Evolutionary conservation across 768 basidiomycete genomes (phyloP), one percentile per base, ranked within the genome.

Genomic region (Hygrocybe punicea): DNA sequence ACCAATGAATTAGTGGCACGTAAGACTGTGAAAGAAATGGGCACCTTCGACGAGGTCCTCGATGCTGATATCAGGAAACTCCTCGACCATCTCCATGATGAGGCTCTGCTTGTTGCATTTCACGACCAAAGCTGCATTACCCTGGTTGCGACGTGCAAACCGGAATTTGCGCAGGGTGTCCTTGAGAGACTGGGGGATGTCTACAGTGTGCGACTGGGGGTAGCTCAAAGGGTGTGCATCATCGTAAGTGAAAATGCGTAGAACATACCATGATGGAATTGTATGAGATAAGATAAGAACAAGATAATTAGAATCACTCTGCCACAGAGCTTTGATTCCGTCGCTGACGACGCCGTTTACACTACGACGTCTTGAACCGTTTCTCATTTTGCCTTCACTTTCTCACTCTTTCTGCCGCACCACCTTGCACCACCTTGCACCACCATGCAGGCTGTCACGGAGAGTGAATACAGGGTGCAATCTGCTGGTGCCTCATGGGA

Each of bases 1-100:
- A 56, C 44, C 25, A 37, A 24, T 17, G 53, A 47, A 14, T 55
- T 56, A 19, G 24, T 50, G 16, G 13, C n/a, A 25, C 8, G 24
- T 13, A 19, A 45, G 53, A 33, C 51, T 25, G 17, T 13, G 44
- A 46, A 9, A 10, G 34, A 19, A 50, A 44, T n/a, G 36, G 36
- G 55, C 61, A 91, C 93, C 93, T 73, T 93, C 87, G n/a, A 83
- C 89, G 36, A 98, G 83, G 14, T 95, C 91, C 63, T 89, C 88
- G 56, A 93, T 83, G 55, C 79, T 80, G 58, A 91, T 86, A 58
- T 83, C 73, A 65, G 88, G 85, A 61, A 90, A 86, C 66, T 86
- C 84, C 54, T 93, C 90, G 33, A 85, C 88, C 64, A 91, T 86
- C 67, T 89, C 87, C 87, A 97, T 88, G 61, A 84, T 66, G 57